Evolutionary conservation across 352 stramenopile species (phyloP).

Genomic region (Phytopythium sindhum): DNA sequence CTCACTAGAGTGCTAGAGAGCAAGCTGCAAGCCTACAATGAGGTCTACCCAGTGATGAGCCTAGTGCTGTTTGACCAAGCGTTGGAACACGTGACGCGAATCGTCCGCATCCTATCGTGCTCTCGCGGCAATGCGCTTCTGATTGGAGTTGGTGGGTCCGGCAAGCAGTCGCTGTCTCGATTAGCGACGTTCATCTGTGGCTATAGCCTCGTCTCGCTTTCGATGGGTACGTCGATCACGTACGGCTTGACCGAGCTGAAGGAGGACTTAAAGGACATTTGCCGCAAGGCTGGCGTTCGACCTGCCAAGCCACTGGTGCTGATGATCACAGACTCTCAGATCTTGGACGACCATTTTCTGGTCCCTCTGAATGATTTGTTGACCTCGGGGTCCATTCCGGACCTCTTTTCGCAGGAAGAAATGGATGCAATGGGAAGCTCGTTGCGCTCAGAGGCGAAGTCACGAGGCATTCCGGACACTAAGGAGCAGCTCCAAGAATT

Average conservation of each 20-base stretch:
- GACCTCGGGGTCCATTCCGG: conserved; percentile 63
- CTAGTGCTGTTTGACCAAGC: conserved; percentile 92
- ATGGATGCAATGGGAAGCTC: conserved; percentile 82
- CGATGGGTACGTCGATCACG: conserved; percentile 40
- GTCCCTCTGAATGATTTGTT: conserved; percentile 88
- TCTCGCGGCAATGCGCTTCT: conserved; percentile 81
- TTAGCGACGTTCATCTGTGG: conserved; percentile 88
- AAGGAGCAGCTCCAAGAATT: conserved; percentile 90
- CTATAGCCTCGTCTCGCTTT: conserved; percentile 65
- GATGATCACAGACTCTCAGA: conserved; percentile 87
- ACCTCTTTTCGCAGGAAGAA: conserved; percentile 87
- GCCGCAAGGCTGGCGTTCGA: conserved; percentile 81
- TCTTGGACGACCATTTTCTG: conserved; percentile 84
- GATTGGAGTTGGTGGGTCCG: conserved; percentile 79
- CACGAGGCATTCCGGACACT: conserved; percentile 81
- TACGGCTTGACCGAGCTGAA: conserved; percentile 83
- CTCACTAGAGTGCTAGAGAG: conserved; percentile 53
- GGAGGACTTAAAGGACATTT: conserved; percentile 89
- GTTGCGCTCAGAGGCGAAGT: conserved; percentile 81
- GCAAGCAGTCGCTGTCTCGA: conserved; percentile 90
- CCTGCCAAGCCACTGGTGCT: conserved; percentile 85
- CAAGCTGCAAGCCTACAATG: conserved; percentile 88
- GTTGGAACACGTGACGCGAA: conserved; percentile 86
- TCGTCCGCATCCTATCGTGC: conserved; percentile 79
- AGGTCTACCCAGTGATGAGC: conserved; percentile 91